phyloP scores from a whole-genome alignment of 768 basidiomycete species.

The Coprinopsis marcescibilis region DNA sequence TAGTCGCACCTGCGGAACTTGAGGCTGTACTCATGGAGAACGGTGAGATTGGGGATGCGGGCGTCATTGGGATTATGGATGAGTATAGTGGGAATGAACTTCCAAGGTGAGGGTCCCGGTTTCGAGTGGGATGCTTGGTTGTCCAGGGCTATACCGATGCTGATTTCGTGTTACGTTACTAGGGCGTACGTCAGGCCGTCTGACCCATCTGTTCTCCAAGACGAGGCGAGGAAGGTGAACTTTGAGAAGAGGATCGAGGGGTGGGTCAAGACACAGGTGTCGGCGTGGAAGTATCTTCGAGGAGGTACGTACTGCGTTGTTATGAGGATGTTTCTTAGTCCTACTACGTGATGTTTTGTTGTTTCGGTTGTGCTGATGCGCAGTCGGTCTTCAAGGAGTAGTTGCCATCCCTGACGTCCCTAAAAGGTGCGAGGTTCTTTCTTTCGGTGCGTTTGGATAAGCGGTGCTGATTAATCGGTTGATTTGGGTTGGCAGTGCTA shows the following conservation, averaged over 20 bases:
- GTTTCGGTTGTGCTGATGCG: too few species aligned
- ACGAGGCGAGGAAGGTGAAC: slow-evolving; percentile 18
- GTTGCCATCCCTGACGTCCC: slow-evolving; percentile 45
- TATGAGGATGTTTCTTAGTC: background rate
- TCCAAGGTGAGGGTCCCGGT: slow-evolving; percentile 51
- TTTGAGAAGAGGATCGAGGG: slow-evolving; percentile 39
- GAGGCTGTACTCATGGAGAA: slow-evolving; percentile 58
- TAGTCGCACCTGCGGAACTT: slow-evolving; percentile 66
- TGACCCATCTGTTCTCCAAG: slow-evolving; percentile 15
- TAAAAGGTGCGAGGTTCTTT: slow-evolving; percentile 36
- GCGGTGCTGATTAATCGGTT: background rate
- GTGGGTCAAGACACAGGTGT: slow-evolving; percentile 53
- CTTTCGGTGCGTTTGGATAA: background rate
- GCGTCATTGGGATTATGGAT: slow-evolving; percentile 56
- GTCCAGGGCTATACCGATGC: background rate
- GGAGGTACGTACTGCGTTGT: slow-evolving; percentile 36
- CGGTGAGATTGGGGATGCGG: slow-evolving; percentile 54
- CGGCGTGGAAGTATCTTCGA: slow-evolving; percentile 55
- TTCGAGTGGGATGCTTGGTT: background rate
- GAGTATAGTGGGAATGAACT: slow-evolving; percentile 57
- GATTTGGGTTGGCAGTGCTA: slow-evolving; percentile 7
- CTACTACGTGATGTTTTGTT: background rate
- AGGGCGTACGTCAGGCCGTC: slow-evolving; percentile 45
- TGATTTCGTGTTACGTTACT: background rate
- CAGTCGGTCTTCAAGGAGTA: slow-evolving; percentile 37